Evolutionary conservation across 2,329 filamentous ascomycete species (phyloP), one percentile per base, ranked within the genome.

Genomic region (Pseudogymnoascus sp.): DNA sequence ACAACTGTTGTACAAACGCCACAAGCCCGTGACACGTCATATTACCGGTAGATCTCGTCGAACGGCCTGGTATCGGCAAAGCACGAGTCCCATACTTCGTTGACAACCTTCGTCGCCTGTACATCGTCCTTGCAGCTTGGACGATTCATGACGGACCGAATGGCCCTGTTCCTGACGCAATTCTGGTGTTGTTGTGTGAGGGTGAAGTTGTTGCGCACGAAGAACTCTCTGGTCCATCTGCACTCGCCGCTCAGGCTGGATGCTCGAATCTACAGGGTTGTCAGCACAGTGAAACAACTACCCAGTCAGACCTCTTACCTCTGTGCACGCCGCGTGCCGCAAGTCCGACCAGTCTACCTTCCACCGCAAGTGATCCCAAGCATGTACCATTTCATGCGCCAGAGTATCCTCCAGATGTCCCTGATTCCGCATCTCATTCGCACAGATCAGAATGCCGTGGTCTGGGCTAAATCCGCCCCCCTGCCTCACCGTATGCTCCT

Each of bases 11-110:
- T 58, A 54, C 47, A 54, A 54, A 32, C 8, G 28, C 9, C 18
- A 54, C 18, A n/a, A 18, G 25, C 3, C 9, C 47, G 28, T 54
- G 47, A 54, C 12, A 32, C 2, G 9, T 6, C 28, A 58, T n/a
- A 54, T 77, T 73, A 93, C 73, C 90, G 86, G 74, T 96, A 99
- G 60, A 99, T 91, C 73, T 97, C 93, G 73, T 97, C 91, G 75
- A 99, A 99, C 2, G 94, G 94, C 70, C 94, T 81, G 3, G 93
- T 97, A 75, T 99, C 94, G 59, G 84, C 79, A 73, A 96, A 99
- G 74, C 94, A 99, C 69, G 91, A 97, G 67, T 96, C 92, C 91
- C 93, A 99, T n/a, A 99, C 94, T 74, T 96, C 88, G 74, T 97
- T 94, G 62, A 99, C 91, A 25, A 95, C 86, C 76, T 89, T 90